Evolutionary conservation across 257 asterid genomes (phyloP).

Genomic region (Penstemon barbatus): DNA sequence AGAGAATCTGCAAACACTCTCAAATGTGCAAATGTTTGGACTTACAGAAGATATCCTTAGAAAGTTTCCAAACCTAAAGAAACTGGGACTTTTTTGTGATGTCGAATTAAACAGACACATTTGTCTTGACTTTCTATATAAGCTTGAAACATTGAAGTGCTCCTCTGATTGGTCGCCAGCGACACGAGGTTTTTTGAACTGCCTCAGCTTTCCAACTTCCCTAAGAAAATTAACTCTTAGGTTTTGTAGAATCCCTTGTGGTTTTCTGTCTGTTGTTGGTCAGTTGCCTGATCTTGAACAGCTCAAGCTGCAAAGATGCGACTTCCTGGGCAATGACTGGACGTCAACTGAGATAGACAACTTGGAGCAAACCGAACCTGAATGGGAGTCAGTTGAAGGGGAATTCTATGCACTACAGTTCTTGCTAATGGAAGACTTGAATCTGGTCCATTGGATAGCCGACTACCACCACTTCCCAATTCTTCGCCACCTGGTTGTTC

Average conservation of each 20-base stretch:
- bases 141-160: neutral
- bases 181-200: neutral
- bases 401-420: constrained; percentile 21
- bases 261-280: neutral
- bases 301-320: constrained; percentile 2
- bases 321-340: constrained; percentile 13
- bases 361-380: neutral
- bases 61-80: neutral
- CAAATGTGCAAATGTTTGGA: neutral
- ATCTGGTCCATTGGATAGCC: constrained; percentile 20
- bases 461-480: constrained; percentile 15
- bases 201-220: neutral
- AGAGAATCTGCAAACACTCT: neutral
- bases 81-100: neutral
- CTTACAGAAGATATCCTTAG: neutral
- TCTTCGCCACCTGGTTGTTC: constrained; percentile 19
- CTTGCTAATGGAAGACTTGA: constrained; percentile 9
- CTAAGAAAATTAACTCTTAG: neutral
- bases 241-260: neutral
- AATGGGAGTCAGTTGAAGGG: constrained; percentile 26
- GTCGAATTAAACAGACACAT: no score
- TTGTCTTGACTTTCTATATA: no score
- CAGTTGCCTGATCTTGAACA: constrained; percentile 10
- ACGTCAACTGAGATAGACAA: constrained; percentile 1
- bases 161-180: constrained; percentile 3